Evolutionary conservation across 2,329 filamentous ascomycete genomes (phyloP).

Genomic region (Talaromyces sp.): DNA sequence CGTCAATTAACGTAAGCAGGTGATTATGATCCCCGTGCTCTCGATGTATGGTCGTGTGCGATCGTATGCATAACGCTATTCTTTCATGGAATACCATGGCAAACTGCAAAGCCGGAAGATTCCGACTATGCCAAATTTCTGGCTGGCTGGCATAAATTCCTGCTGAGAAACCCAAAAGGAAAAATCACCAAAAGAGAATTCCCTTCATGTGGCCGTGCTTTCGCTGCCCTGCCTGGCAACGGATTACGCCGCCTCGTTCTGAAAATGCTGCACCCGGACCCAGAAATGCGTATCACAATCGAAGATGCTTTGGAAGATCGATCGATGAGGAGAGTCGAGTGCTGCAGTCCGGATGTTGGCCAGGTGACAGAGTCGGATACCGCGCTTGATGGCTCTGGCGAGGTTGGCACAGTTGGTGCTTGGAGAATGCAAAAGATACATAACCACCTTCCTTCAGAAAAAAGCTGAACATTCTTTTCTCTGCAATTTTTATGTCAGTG

Average conservation of each 20-base stretch:
- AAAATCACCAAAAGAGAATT: slow-evolving; percentile 56
- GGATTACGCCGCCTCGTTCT: slow-evolving; percentile 64
- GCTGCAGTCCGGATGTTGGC: slow-evolving; percentile 66
- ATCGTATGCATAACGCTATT: slow-evolving; percentile 76
- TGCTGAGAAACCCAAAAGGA: slow-evolving; percentile 49
- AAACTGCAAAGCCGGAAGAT: slow-evolving; percentile 55
- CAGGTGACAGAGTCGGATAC: slow-evolving; percentile 47
- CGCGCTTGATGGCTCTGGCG: slow-evolving; percentile 21
- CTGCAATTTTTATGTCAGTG: neutral
- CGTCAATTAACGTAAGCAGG: slow-evolving; percentile 24
- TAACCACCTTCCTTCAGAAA: slow-evolving; percentile 26
- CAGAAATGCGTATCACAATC: slow-evolving; percentile 64
- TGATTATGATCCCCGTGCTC: slow-evolving; percentile 66
- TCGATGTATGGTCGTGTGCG: slow-evolving; percentile 83
- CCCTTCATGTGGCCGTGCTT: slow-evolving; percentile 61
- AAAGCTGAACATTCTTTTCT: slow-evolving; percentile 12
- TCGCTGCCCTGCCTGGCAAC: slow-evolving; percentile 46
- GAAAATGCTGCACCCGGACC: slow-evolving; percentile 78
- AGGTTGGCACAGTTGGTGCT: slow-evolving; percentile 16
- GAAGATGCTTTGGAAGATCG: slow-evolving; percentile 62
- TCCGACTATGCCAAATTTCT: slow-evolving; percentile 61
- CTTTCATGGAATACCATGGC: slow-evolving; percentile 70
- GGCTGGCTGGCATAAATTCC: slow-evolving; percentile 64
- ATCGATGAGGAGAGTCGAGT: slow-evolving; percentile 71
- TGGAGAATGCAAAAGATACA: slow-evolving; percentile 26